Evolutionary conservation across 1,139 yeast species (phyloP), one percentile per base, ranked within the genome.

Genomic region (Saccharomyces hybrid): DNA sequence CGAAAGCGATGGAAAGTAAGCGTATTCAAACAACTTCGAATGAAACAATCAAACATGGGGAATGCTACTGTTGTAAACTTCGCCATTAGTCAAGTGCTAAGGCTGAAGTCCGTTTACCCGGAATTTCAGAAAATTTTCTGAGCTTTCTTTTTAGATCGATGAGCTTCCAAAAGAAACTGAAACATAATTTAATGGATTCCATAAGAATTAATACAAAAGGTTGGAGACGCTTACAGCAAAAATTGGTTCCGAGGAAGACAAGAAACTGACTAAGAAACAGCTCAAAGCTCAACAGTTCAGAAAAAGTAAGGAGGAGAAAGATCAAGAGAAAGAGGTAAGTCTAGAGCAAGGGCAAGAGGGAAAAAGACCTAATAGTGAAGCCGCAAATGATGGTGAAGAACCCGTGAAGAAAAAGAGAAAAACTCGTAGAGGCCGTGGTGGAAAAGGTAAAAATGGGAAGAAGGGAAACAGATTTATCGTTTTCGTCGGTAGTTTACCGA

Each of bases 401-500:
- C 75, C 74, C n/a, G 71, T 72, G 4, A 76, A 75, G 62, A 85
- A 85, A 74, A 86, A 85, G 68, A 75, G 91, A 59, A 85, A 85
- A 69, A 86, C 91, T 3, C 80, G 93, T 73, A 76, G 91, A 73
- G 90, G 91, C 25, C 84, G 84, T 70, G 83, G 54, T 29, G 65
- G 65, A 29, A 62, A 60, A 50, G 62, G 93, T 73, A 76, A 89
- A 72, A 88, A 89, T 23, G 87, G 87, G 26, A 81, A 76, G 11
- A 73, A 71, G 52, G 86, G 86, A 0, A 88, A 89, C 44, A 74
- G 96, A 63, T 90, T 87, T 65, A 80, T 93, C 53, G 72, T 93
- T 47, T 93, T 93, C 71, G 90, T 90, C n/a, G 99, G 99, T 11
- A 90, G 91, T 65, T 75, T 93, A 57, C 96, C 98, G 1, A 88